Evolutionary conservation across 768 basidiomycete genomes (phyloP).

Genomic region (Amyloporia xantha): DNA sequence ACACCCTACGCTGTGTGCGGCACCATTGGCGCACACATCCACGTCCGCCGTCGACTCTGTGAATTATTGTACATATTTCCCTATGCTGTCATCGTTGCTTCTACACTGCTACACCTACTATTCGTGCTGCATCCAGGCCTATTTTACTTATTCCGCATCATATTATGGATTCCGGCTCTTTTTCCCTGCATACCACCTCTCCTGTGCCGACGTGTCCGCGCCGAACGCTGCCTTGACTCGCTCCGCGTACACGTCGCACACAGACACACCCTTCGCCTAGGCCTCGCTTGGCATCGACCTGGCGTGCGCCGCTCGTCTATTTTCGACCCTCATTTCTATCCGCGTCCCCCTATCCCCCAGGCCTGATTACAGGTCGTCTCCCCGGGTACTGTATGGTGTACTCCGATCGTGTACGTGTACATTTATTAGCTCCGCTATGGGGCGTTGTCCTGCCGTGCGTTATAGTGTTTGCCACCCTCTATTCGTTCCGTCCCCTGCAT

Average conservation of each 20-base stretch:
- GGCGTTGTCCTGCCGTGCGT: background rate
- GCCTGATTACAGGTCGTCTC: background rate
- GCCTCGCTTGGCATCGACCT: too few species aligned
- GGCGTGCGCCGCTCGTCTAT: too few species aligned
- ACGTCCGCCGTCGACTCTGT: background rate
- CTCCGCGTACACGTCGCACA: conserved; percentile 1
- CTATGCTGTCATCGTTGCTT: conserved; percentile 2
- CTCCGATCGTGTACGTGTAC: background rate
- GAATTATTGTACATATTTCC: conserved; percentile 6
- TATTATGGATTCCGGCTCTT: background rate
- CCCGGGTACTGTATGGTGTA: background rate
- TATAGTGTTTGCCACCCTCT: background rate
- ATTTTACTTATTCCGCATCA: conserved; percentile 3
- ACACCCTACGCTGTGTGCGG: background rate
- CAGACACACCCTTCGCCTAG: too few species aligned
- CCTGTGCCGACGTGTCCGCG: background rate
- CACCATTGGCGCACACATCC: background rate
- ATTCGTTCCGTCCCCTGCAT: background rate
- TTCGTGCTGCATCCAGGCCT: background rate
- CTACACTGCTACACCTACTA: conserved; percentile 3
- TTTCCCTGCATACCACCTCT: background rate
- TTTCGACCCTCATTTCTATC: background rate
- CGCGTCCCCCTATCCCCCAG: background rate
- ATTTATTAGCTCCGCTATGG: background rate
- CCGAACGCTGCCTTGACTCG: conserved; percentile 2